Evolutionary conservation across 2,329 filamentous ascomycete genomes (phyloP), one percentile per base, ranked within the genome.

Genomic region (Davidsoniella neocaledoniae): DNA sequence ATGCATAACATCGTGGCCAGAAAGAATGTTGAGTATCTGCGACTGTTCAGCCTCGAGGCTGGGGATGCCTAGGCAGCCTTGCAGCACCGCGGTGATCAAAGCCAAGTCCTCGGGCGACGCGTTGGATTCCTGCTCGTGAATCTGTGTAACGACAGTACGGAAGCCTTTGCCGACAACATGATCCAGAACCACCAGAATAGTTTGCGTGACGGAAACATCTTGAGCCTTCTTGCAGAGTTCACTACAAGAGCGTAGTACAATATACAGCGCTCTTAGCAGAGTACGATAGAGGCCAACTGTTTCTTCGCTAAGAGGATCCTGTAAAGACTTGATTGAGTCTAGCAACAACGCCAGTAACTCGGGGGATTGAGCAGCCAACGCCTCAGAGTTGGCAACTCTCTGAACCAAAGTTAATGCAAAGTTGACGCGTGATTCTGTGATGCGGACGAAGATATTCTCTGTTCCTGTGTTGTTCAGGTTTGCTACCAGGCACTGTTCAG

Each of bases 61-160:
- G 0, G 86, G 85, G 26, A 94, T 74, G 54, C 79, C 78, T 14
- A 96, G 71, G 56, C 85, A 83, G 29, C 83, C 84, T 63, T 95
- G 88, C 37, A 96, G 68, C 42, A 96, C 82, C 3, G 86, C 88
- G 9, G 86, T 94, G 42, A 98, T 66, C 40, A 96, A 77, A 2
- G 81, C 82, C 55, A 98, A 78, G 60, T 98, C 91, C 51, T 83
- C 82, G 0, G 87, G 84, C 14, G 48, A 43, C 2, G 23, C 48
- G 1, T 73, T 72, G 6, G 75, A 71, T 1, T 68, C 62, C 26
- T 81, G 71, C 33, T 91, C 82, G 60, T 98, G 91, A 12, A 96
- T 76, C 48, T 87, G 77, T 12, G 79, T 78, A 33, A 87, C 86
- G 19, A 95, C 71, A 19, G 82, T 78, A 39, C 83, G 79, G 68